Evolutionary conservation across 2,329 filamentous ascomycete species (phyloP), one percentile per base, ranked within the genome.

Genomic region (Phialophora macrospora): DNA sequence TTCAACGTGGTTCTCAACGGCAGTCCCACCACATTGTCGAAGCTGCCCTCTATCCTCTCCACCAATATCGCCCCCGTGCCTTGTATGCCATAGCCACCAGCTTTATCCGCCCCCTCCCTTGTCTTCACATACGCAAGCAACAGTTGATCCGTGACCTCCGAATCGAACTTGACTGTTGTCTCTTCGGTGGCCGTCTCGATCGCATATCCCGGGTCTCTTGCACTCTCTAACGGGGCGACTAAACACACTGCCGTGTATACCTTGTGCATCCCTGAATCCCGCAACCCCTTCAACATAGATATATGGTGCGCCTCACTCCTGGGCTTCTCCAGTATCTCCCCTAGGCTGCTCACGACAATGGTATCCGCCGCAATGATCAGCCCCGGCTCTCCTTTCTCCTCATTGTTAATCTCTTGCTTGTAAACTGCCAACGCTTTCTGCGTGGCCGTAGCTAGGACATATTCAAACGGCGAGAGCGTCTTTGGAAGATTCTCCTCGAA

Each of bases 1-100:
- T 87, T 87, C 76, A 99, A 76, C 12, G 88, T 91, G 71, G 86
- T 85, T 72, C 92, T 85, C 70, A 98, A 83, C 7, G 95, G 95
- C 77, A 99, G 77, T 0, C 95, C 95, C 30, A 99, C 88, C 1
- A 98, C 95, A 77, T 98, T 98, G 81, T 99, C 95, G 73, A 92
- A 91, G 62, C 87, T 88, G 11, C 95, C 95, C 70, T 97, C 91
- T 70, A 99, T 90, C 77, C 85, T 90, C 77, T 97, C 93, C 12
- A 99, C 88, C 64, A 99, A 79, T 76, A 97, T 88, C 8, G 91
- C 90, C 1, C 91, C 95, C 11, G 94, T 82, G 0, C 94, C 95
- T 79, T 99, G 95, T 60, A 99, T 86, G 1, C 92, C 95, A 78
- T 99, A 99, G 0, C 95, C 95, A 1, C 95, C 95, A 0, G 95